Evolutionary conservation across 1,139 yeast species (phyloP).

Genomic region (Meyerozyma elateridarum): DNA sequence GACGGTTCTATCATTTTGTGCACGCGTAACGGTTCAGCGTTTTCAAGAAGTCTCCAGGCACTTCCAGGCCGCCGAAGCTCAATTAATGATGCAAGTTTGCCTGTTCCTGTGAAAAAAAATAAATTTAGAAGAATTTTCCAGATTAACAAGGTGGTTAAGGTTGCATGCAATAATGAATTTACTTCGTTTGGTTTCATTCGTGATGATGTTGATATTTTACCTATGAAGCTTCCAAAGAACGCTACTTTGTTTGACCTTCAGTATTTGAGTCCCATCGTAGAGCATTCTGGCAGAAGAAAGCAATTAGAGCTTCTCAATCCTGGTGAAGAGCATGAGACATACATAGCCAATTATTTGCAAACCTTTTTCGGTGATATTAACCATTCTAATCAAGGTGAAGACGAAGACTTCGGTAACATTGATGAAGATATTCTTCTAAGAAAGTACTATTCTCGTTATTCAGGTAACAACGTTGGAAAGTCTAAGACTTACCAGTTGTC

Average conservation of each 20-base stretch:
- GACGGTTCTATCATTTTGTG: conserved; percentile 70
- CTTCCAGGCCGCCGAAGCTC: conserved; percentile 31
- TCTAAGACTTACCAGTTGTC: too few species aligned
- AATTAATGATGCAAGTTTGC: conserved; percentile 24
- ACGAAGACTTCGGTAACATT: conserved; percentile 17
- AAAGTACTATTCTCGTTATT: too few species aligned
- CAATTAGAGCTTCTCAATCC: conserved; percentile 30
- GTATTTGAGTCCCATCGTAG: conserved; percentile 40
- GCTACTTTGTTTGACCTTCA: conserved; percentile 45
- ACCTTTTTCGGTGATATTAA: conserved; percentile 6
- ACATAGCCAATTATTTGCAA: conserved; percentile 21
- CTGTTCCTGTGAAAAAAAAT: conserved; percentile 25
- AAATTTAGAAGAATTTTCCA: conserved; percentile 54
- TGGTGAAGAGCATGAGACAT: conserved; percentile 18
- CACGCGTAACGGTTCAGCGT: conserved; percentile 66
- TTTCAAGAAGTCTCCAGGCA: conserved; percentile 23
- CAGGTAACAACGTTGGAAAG: too few species aligned
- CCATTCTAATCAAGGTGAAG: conserved; percentile 16
- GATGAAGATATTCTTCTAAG: too few species aligned
- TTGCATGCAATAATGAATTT: conserved; percentile 63
- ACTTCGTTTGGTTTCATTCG: conserved; percentile 66
- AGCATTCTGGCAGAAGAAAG: conserved; percentile 18
- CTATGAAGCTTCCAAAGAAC: conserved; percentile 43
- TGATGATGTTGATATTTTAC: conserved; percentile 56
- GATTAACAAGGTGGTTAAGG: conserved; percentile 52